phyloP scores from a whole-genome alignment of 108 stramenopile species.

The Discostella pseudostelligera region DNA sequence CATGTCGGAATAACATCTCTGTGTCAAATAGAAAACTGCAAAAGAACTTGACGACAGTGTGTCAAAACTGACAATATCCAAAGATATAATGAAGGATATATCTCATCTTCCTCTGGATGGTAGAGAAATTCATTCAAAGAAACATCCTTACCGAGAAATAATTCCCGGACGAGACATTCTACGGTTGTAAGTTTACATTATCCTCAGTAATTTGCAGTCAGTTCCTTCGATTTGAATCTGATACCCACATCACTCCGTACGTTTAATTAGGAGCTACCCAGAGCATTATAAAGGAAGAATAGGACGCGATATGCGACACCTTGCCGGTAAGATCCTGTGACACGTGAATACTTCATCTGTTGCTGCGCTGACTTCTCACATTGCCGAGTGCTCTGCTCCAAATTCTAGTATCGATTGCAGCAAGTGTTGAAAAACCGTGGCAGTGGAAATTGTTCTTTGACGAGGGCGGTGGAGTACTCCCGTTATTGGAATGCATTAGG shows the following conservation, averaged over 20 bases:
- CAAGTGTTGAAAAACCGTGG: slow-evolving; percentile 55
- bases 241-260: background rate
- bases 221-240: background rate
- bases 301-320: slow-evolving; percentile 62
- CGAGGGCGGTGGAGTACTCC: slow-evolving; percentile 68
- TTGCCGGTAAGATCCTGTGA: slow-evolving; percentile 27
- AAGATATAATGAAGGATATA: slow-evolving; percentile 24
- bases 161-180: slow-evolving; percentile 15
- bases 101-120: slow-evolving; percentile 9
- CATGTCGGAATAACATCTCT: background rate
- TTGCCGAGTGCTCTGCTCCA: background rate
- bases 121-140: background rate
- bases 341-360: background rate
- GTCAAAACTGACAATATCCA: slow-evolving; percentile 2
- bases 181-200: slow-evolving; percentile 14
- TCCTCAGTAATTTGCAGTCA: background rate
- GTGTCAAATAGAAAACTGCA: slow-evolving; percentile 40
- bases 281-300: slow-evolving; percentile 68
- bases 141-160: background rate
- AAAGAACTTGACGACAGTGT: slow-evolving; percentile 44
- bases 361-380: background rate
- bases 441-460: slow-evolving; percentile 69
- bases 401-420: slow-evolving; percentile 51
- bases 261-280: slow-evolving; percentile 35
- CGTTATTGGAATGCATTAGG: slow-evolving; percentile 74